A percentile compares a stretch with the other conserved stretches of the same genome.
Conservation (phyloP, 2,329 filamentous ascomycete species). For the Tolypocladium guangdongense region DNA sequence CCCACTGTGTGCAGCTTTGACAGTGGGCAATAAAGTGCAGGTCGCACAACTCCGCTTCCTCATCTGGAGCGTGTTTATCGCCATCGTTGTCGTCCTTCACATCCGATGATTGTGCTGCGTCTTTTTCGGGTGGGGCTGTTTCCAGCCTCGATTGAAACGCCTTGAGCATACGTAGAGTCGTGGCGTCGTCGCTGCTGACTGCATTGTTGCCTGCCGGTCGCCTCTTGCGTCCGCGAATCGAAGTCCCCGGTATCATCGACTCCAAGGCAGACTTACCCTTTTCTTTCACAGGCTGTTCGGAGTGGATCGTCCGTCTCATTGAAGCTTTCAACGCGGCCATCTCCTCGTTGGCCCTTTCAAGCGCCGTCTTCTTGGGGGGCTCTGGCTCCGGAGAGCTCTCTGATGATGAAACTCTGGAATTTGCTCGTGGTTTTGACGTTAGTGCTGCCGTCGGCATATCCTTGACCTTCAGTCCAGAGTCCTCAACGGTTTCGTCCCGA, state of each 20-base stretch:
- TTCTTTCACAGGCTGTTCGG: slow-evolving; percentile 36
- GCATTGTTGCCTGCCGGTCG: slow-evolving; percentile 43
- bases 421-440: not conserved
- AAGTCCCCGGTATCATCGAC: slow-evolving; percentile 61
- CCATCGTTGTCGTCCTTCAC: slow-evolving; percentile 17
- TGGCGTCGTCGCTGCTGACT: slow-evolving; percentile 46
- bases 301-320: slow-evolving; percentile 56
- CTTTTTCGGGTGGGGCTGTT: slow-evolving; percentile 32
- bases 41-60: slow-evolving; percentile 73
- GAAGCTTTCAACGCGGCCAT: slow-evolving; percentile 73
- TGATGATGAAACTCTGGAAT: slow-evolving; percentile 6
- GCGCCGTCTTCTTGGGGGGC: slow-evolving; percentile 32
- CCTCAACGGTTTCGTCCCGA: slow-evolving; percentile 4
- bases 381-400: slow-evolving; percentile 15
- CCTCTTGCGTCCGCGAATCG: slow-evolving; percentile 60
- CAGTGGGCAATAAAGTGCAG: slow-evolving; percentile 94
- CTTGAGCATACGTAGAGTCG: slow-evolving; percentile 59
- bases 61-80: slow-evolving; percentile 28
- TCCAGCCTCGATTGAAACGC: slow-evolving; percentile 74
- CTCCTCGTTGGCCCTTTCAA: slow-evolving; percentile 67
- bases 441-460: not conserved
- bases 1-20: slow-evolving; percentile 83
- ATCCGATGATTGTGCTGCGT: slow-evolving; percentile 25
- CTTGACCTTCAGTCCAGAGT: not conserved
- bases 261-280: slow-evolving; percentile 59